Conservation (phyloP, 768 basidiomycete genomes). For the Phylloporus rhodoxanthus region DNA sequence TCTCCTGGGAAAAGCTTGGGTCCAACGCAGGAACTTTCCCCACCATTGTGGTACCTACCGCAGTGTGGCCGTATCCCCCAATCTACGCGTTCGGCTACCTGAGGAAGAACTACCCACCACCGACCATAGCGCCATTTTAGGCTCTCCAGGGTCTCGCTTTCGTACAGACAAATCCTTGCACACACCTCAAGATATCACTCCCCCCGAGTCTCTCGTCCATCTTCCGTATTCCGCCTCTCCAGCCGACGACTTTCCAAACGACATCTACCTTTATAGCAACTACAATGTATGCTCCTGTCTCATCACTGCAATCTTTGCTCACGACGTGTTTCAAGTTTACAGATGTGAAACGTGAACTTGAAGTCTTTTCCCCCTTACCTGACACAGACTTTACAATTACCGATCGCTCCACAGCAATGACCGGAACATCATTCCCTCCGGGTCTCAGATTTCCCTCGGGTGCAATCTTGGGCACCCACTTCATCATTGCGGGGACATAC, state of each 20-base stretch:
- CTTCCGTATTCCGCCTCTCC: conserved; percentile 73
- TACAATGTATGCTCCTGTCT: conserved; percentile 66
- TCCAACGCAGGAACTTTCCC: conserved; percentile 72
- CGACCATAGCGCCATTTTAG: conserved; percentile 40
- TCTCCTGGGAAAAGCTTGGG: conserved; percentile 66
- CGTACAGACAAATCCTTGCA: conserved; percentile 39
- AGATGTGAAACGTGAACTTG: conserved; percentile 92
- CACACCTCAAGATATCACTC: conserved; percentile 44
- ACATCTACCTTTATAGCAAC: conserved; percentile 91
- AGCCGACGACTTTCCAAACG: conserved; percentile 70
- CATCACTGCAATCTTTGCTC: conserved; percentile 2
- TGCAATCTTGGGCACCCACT: conserved; percentile 81
- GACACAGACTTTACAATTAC: conserved; percentile 70
- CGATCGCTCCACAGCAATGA: conserved; percentile 79
- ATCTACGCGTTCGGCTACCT: conserved; percentile 58
- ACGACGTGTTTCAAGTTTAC: conserved; percentile 56
- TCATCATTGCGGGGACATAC: conserved; percentile 94
- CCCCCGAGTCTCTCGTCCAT: conserved; percentile 57
- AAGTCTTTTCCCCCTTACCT: conserved; percentile 80
- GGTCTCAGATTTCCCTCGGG: conserved; percentile 96
- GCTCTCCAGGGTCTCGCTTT: conserved; percentile 56
- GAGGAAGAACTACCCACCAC: conserved; percentile 51
- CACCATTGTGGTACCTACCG: conserved; percentile 97
- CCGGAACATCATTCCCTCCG: conserved; percentile 77
- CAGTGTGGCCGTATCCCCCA: conserved; percentile 79